A percentile compares a stretch with the other conserved stretches of the same genome.
Conservation (phyloP, 2,329 filamentous ascomycete genomes). For the Leptographium lundbergii region DNA sequence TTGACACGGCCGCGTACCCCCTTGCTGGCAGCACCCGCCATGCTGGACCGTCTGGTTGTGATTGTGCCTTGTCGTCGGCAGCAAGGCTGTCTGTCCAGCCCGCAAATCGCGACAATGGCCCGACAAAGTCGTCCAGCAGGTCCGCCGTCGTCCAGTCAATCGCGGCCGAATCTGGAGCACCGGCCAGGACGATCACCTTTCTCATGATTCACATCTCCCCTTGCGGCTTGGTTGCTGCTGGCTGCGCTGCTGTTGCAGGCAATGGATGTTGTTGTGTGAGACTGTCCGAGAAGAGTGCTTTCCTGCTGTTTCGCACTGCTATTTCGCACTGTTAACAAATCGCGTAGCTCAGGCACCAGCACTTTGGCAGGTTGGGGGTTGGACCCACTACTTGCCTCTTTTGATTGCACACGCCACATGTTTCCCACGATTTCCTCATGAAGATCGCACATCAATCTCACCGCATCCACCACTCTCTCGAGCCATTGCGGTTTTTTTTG, state of each 20-base stretch:
- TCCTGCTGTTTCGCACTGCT: too few species aligned
- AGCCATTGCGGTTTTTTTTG: too few species aligned
- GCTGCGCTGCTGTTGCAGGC: too few species aligned
- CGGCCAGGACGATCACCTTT: slow-evolving; percentile 25
- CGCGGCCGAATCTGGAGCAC: slow-evolving; percentile 42
- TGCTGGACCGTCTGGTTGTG: neutral
- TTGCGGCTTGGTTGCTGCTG: neutral
- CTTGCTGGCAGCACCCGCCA: neutral
- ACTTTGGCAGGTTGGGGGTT: too few species aligned
- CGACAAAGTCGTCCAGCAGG: slow-evolving; percentile 35
- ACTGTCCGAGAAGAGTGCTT: too few species aligned
- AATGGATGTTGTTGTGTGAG: too few species aligned
- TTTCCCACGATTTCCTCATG: neutral
- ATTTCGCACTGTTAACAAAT: too few species aligned
- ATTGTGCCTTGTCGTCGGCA: neutral
- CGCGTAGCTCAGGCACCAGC: too few species aligned
- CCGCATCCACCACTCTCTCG: neutral
- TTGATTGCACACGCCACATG: neutral
- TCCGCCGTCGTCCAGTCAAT: slow-evolving; percentile 40
- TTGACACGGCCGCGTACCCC: neutral
- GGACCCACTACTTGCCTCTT: too few species aligned
- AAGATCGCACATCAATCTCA: neutral
- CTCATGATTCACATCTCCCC: slow-evolving; percentile 9
- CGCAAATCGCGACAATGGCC: slow-evolving; percentile 21
- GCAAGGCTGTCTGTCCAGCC: neutral